Conservation (phyloP, 305 asterid species). For the Caryopteris hybrid region DNA sequence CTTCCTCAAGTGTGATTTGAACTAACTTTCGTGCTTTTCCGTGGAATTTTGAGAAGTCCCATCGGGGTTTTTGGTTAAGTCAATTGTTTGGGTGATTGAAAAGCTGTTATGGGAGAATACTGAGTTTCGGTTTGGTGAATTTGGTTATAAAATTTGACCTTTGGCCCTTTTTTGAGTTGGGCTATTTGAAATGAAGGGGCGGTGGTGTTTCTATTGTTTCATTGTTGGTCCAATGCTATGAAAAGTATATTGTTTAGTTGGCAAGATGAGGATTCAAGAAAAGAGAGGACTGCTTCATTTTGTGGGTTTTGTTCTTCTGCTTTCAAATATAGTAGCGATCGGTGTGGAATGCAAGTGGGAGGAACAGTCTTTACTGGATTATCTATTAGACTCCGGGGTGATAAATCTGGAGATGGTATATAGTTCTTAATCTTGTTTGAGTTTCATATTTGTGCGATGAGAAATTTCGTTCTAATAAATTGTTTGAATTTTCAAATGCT, state of each 20-base stretch:
- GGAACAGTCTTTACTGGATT: constrained; percentile 35
- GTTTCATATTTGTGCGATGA: not conserved
- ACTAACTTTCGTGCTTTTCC: constrained; percentile 14
- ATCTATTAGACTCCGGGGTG: constrained; percentile 41
- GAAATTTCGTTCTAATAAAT: too few relatives aligned
- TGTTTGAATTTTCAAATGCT: constrained; percentile 10
- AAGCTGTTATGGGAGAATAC: constrained; percentile 12
- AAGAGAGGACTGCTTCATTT: constrained; percentile 30
- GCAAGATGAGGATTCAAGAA: constrained; percentile 40
- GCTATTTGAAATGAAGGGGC: constrained; percentile 7
- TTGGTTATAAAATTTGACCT: constrained; percentile 30
- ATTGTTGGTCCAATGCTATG: constrained; percentile 18
- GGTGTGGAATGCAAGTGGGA: constrained; percentile 38
- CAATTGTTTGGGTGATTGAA: constrained; percentile 19
- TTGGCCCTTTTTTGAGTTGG: constrained; percentile 5
- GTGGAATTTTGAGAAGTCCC: constrained; percentile 23
- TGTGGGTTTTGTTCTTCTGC: constrained; percentile 37
- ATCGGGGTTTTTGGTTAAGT: constrained; percentile 19
- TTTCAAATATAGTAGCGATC: constrained; percentile 33
- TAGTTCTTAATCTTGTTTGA: constrained; percentile 10
- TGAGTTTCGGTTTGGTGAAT: constrained; percentile 11
- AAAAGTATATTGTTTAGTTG: constrained; percentile 14
- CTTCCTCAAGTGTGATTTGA: constrained; percentile 19
- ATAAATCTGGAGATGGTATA: constrained; percentile 59
- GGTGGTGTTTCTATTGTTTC: not conserved